phyloP scores from a whole-genome alignment of 164 flowering plant species.

The Macadamia integrifolia region DNA sequence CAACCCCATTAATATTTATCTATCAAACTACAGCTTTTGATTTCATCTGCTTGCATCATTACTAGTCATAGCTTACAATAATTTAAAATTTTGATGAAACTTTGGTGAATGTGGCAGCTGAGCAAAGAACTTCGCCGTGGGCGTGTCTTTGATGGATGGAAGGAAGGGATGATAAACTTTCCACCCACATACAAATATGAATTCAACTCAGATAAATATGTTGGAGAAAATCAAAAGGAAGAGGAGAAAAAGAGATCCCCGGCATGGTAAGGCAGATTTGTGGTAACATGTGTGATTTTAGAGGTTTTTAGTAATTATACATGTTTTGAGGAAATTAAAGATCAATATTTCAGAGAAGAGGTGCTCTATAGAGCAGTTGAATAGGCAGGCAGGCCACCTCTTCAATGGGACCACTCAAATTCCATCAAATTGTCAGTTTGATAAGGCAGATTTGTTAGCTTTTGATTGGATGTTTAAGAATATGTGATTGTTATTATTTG shows the following conservation, averaged over 20 bases:
- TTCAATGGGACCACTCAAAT: too few relatives aligned
- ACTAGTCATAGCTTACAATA: neutral
- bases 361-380: too few relatives aligned
- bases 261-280: slow-evolving; percentile 62
- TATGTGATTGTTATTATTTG: too few relatives aligned
- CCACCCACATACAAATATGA: slow-evolving; percentile 98
- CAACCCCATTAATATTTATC: too few relatives aligned
- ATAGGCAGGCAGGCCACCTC: too few relatives aligned
- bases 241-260: slow-evolving; percentile 97
- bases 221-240: slow-evolving; percentile 79
- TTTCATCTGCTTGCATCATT: too few relatives aligned
- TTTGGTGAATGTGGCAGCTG: slow-evolving; percentile 45
- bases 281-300: neutral
- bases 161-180: slow-evolving; percentile 78
- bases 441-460: neutral
- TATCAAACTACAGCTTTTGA: too few relatives aligned
- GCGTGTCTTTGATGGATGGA: slow-evolving; percentile 89
- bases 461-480: neutral
- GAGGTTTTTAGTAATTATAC: neutral
- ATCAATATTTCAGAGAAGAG: neutral
- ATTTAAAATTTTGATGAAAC: neutral
- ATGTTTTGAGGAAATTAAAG: neutral
- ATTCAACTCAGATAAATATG: slow-evolving; percentile 66
- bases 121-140: slow-evolving; percentile 67
- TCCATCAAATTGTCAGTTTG: neutral